phyloP scores from a whole-genome alignment of 192 early-diverging fungal species.

The Umbelopsis sp. region DNA sequence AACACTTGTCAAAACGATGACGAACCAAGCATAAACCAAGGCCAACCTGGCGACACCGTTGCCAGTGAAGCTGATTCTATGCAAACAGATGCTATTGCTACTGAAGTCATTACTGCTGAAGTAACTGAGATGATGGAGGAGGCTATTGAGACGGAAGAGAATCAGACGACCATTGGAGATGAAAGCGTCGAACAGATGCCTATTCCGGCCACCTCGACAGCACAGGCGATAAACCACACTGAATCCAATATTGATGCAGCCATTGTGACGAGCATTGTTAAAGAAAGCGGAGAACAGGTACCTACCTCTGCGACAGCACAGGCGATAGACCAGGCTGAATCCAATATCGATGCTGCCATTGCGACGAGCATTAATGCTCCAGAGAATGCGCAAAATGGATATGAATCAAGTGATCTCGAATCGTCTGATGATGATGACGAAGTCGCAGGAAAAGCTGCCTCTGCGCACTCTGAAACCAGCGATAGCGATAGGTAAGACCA shows the following conservation, averaged over 20 bases:
- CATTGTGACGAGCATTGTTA: neutral
- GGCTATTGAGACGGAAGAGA: too few species aligned
- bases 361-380: neutral
- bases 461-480: neutral
- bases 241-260: conserved; percentile 6
- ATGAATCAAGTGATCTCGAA: conserved; percentile 6
- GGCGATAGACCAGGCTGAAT: neutral
- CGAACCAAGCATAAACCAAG: neutral
- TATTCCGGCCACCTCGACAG: too few species aligned
- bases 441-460: neutral
- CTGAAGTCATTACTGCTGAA: neutral
- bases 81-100: neutral
- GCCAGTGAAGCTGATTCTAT: neutral
- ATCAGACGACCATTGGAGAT: too few species aligned
- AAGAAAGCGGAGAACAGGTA: too few species aligned
- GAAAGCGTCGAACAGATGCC: too few species aligned
- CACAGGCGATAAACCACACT: too few species aligned
- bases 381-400: neutral
- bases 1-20: too few species aligned
- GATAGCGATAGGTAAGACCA: neutral
- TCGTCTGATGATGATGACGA: neutral
- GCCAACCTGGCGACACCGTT: neutral
- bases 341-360: conserved; percentile 8
- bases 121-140: neutral
- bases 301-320: too few species aligned